Evolutionary conservation across 2,329 filamentous ascomycete genomes (phyloP), one percentile per base, ranked within the genome.

Genomic region (Ceratocystiopsis brevicomis): DNA sequence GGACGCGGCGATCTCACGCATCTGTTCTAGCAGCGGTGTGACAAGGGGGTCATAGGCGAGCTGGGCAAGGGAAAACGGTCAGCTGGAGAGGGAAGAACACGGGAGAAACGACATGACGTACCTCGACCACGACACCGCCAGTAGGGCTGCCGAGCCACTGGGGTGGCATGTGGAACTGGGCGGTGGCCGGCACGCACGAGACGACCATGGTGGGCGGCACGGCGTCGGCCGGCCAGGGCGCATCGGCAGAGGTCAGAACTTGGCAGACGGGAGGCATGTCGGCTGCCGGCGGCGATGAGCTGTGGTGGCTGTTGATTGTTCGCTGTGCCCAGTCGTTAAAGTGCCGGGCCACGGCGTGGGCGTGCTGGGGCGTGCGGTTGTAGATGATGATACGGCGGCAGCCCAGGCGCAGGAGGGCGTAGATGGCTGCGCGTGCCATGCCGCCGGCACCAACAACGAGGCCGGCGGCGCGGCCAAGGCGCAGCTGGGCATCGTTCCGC

Each of bases 361-460:
- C 78, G 41, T 73, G 75, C 19, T 64, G 59, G 15, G 64, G 51
- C 0, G 78, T 83, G 21, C 80, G 67, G 53, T 85, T 85, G 55
- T 71, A 75, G 36, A 85, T 68, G 51, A 82, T 81, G 18, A 85
- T 76, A 47, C 79, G 77, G 32, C 74, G 71, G 45, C 81, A 82
- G 9, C 81, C 81, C 4, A 85, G 64, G 51, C 78, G 78, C 30
- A 83, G 67, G 57, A 85, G 68, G 3, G 80, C 78, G 52, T 85
- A 85, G 25, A 83, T 71, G 16, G 79, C 78, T 3, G 80, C 77
- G 46, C 81, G 68, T 6, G 78, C 80, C 78, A 84, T 84, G 19
- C 80, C 80, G 34, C 73, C 73, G 5, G 73, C 73, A 15, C 73
- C 73, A 41, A 78, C 65, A 14, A 78, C 69, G 11, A 78, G 61